phyloP scores from a whole-genome alignment of 129 eudicot species.

The Chrysanthemum lavandulifolium region DNA sequence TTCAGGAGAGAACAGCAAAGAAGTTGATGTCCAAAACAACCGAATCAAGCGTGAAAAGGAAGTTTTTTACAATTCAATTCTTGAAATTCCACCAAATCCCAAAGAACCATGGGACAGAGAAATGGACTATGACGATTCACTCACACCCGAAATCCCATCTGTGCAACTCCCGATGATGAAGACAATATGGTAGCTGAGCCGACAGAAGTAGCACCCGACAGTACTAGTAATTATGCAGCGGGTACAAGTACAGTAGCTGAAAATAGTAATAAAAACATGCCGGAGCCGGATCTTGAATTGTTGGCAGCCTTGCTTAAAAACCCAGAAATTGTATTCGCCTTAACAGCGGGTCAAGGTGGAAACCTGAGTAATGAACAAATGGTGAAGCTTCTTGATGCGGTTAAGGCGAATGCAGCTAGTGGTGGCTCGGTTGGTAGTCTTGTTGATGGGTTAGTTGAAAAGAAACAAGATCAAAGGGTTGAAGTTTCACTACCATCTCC shows the following conservation, averaged over 20 bases:
- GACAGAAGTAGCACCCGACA: not conserved
- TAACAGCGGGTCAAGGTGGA: constrained; percentile 78
- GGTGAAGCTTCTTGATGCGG: constrained; percentile 79
- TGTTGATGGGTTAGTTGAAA: constrained; percentile 41
- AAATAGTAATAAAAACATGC: constrained; percentile 28
- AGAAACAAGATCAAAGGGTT: constrained; percentile 45
- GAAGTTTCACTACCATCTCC: constrained; percentile 99
- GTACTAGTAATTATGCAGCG: constrained; percentile 24
- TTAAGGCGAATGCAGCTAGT: constrained; percentile 55
- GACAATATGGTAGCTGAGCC: constrained; percentile 20
- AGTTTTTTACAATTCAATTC: constrained; percentile 44
- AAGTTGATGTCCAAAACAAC: constrained; percentile 75
- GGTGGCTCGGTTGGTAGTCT: constrained; percentile 44
- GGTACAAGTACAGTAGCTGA: constrained; percentile 24
- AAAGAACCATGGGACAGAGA: constrained; percentile 97
- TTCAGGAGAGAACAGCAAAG: constrained; percentile 80
- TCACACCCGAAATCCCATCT: constrained; percentile 74
- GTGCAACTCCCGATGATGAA: constrained; percentile 71
- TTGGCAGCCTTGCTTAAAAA: constrained; percentile 78
- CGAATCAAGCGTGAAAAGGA: constrained; percentile 76
- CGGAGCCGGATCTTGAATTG: constrained; percentile 82
- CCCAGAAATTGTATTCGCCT: constrained; percentile 76
- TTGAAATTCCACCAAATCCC: constrained; percentile 77
- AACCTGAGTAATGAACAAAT: constrained; percentile 59
- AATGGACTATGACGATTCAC: constrained; percentile 83